Evolutionary conservation across 2,329 filamentous ascomycete genomes (phyloP), one percentile per base, ranked within the genome.

Genomic region (Cladosporium sp.): DNA sequence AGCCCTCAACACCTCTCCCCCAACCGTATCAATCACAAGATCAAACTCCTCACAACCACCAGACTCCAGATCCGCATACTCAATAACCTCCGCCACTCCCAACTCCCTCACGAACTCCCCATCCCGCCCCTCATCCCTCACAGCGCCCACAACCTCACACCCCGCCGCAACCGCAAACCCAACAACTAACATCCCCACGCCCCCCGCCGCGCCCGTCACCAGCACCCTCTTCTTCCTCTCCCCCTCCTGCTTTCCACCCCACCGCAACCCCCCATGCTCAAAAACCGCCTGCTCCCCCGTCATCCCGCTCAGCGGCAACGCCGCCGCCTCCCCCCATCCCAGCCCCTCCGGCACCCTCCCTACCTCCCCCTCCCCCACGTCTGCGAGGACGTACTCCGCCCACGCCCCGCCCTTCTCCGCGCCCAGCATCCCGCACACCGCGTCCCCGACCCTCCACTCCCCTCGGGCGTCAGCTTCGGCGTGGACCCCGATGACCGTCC

Each of bases 281-380:
- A 75, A 76, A 16, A 74, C 53, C 6, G 62, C 65, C 61, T 74
- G 72, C 53, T 65, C 72, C 3, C 71, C 72, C 0, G 72, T 74
- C 22, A 74, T 57, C 11, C 72, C 70, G 52, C 67, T 70, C 16
- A 74, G 60, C 2, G 72, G 72, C 28, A 68, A 63, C 3, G 70
- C 68, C 1, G 71, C 68, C 0, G 71, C 68, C 18, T 72, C 63
- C 2, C 61, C 61, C 63, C 68, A 71, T 32, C 49, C 54, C n/a
- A 74, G 54, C 3, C 56, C 54, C 33, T 57, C 52, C 0, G 72
- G 71, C 40, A 66, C 66, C 7, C 62, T 58, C 0, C 68, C 69
- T 4, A 73, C 61, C 57, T 73, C 68, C 19, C 52, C 53, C 57
- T 73, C 68, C 22, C 50, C 53, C 2, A 58, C 61, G 1, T 59